phyloP scores from a whole-genome alignment of 2,329 filamentous ascomycete genomes.

The Penicillium sp. region DNA sequence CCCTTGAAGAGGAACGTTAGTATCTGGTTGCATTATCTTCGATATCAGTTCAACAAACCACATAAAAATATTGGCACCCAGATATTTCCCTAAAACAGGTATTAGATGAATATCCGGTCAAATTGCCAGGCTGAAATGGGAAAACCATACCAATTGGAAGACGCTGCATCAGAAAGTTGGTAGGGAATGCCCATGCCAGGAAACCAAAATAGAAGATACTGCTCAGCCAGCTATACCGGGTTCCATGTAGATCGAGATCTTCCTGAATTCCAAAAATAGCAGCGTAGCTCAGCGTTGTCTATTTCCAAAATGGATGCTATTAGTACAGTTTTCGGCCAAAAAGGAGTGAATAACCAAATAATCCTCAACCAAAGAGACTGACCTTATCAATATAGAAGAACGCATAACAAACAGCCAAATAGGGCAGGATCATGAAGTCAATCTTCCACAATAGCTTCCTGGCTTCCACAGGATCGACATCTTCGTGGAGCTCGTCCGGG shows the following conservation, averaged over 20 bases:
- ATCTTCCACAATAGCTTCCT: slow-evolving; percentile 55
- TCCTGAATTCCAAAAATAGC: slow-evolving; percentile 64
- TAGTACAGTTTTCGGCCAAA: not conserved
- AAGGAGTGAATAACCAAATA: not conserved
- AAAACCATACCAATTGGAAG: slow-evolving; percentile 49
- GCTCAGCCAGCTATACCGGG: slow-evolving; percentile 59
- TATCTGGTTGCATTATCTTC: not conserved
- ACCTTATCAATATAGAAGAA: slow-evolving; percentile 54
- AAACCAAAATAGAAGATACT: slow-evolving; percentile 60
- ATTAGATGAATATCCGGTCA: not conserved
- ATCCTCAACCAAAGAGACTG: not conserved
- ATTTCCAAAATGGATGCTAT: not conserved
- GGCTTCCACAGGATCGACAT: slow-evolving; percentile 49
- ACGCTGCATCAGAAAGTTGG: slow-evolving; percentile 54
- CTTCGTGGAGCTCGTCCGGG: slow-evolving; percentile 49
- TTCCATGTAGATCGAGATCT: slow-evolving; percentile 57
- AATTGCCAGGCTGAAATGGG: not conserved
- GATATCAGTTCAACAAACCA: slow-evolving; percentile 38
- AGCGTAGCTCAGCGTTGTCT: slow-evolving; percentile 62
- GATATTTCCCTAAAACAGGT: slow-evolving; percentile 47
- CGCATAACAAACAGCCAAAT: slow-evolving; percentile 55
- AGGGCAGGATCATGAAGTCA: slow-evolving; percentile 60
- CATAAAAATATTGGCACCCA: slow-evolving; percentile 59
- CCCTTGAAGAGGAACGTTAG: slow-evolving; percentile 30
- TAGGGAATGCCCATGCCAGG: slow-evolving; percentile 55